Evolutionary conservation across 2,329 filamentous ascomycete species (phyloP).

Genomic region (Calonectria crousiana): DNA sequence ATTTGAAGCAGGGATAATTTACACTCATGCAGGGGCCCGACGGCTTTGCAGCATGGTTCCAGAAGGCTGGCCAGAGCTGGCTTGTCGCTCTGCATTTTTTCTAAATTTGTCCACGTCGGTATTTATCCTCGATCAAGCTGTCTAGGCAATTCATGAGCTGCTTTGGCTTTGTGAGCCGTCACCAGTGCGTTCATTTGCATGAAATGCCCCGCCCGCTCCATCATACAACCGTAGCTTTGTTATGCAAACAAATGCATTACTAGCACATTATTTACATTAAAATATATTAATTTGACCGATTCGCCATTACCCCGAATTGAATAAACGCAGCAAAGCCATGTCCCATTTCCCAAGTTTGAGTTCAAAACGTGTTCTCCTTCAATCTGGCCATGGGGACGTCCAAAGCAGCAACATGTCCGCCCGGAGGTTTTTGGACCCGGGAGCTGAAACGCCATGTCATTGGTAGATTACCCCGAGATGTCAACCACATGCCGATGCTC

Average conservation of each 20-base stretch:
- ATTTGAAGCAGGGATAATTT: neutral
- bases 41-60: neutral
- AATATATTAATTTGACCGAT: neutral
- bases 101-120: neutral
- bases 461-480: neutral
- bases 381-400: neutral
- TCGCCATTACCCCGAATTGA: neutral
- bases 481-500: neutral
- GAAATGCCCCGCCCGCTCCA: neutral
- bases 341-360: neutral
- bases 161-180: neutral
- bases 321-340: no score
- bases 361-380: neutral
- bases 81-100: neutral
- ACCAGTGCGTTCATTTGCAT: neutral
- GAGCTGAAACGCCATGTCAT: neutral
- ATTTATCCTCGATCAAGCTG: neutral
- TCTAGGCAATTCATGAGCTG: neutral
- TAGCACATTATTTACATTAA: neutral
- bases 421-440: neutral
- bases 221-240: neutral
- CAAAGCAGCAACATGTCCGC: constrained; percentile 1
- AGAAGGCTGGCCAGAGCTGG: neutral
- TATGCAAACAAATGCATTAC: neutral
- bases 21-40: neutral